A percentile compares a stretch with the other conserved stretches of the same genome.
phyloP scores from a whole-genome alignment of 2,329 filamentous ascomycete species.

The Neonectria magnoliae region DNA sequence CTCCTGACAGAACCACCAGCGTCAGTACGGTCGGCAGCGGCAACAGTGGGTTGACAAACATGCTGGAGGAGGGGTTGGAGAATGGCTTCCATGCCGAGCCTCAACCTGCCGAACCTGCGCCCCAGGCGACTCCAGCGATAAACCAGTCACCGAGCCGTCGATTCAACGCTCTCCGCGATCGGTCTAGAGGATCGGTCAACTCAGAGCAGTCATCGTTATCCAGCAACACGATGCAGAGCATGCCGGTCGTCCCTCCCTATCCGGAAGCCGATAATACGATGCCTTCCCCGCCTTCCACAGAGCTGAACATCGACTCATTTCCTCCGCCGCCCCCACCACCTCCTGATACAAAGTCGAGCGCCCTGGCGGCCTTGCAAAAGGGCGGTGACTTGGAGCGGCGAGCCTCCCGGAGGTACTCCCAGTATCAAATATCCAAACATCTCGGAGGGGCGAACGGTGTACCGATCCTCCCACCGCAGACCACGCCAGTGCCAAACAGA shows the following conservation, averaged over 20 bases:
- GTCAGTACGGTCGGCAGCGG: constrained; percentile 67
- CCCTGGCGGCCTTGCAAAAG: constrained; percentile 87
- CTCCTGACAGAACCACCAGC: constrained; percentile 64
- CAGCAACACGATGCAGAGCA: constrained; percentile 79
- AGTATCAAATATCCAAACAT: constrained; percentile 96
- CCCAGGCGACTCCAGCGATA: constrained; percentile 29
- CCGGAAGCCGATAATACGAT: constrained; percentile 67
- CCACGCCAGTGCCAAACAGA: constrained; percentile 84
- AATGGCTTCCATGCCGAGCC: constrained; percentile 59
- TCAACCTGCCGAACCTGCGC: constrained; percentile 40
- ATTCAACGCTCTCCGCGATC: constrained; percentile 60
- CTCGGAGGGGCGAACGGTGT: constrained; percentile 85
- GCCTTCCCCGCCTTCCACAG: constrained; percentile 51
- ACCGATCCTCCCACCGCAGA: constrained; percentile 86
- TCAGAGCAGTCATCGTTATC: constrained; percentile 75
- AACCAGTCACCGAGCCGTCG: constrained; percentile 60
- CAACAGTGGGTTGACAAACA: constrained; percentile 64
- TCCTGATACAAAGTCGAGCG: constrained; percentile 83
- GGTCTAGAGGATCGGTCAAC: constrained; percentile 59
- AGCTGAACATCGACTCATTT: constrained; percentile 71
- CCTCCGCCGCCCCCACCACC: constrained; percentile 77
- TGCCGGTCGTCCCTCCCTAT: constrained; percentile 79
- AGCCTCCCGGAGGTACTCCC: constrained; percentile 92
- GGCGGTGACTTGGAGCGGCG: constrained; percentile 92
- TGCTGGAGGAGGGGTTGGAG: constrained; percentile 69